Percentiles rank a stretch among this genome's conserved stretches.
These are phyloP conservation scores for Physaria fendleri DNA, from an alignment of 345 rosid species.

Conservation along the genomic window DNA sequence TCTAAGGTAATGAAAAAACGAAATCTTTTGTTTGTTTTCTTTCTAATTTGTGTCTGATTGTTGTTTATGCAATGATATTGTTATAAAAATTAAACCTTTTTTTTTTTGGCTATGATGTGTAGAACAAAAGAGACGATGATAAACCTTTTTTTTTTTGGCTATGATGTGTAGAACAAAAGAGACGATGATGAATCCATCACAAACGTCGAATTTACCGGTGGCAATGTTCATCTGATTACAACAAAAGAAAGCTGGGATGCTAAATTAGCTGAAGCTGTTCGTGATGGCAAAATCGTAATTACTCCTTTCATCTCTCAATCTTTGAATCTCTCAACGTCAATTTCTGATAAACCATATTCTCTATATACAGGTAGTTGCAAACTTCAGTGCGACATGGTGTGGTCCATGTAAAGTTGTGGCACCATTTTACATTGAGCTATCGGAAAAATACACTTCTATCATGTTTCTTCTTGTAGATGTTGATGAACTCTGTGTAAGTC, in stretches of 20 bases:
- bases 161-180: conserved; percentile 25
- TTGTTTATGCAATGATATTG: neutral
- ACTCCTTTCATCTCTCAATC: neutral
- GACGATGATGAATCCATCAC: conserved; percentile 42
- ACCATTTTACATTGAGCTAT: conserved; percentile 53
- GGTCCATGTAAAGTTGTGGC: conserved; percentile 78
- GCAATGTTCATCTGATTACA: conserved; percentile 52
- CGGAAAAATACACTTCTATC: conserved; percentile 59
- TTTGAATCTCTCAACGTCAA: neutral
- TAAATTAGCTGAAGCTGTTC: conserved; percentile 61
- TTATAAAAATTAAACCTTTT: too few relatives aligned
- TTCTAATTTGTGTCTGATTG: neutral
- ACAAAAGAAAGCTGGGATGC: conserved; percentile 69
- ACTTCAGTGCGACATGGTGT: conserved; percentile 91
- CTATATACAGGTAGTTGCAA: conserved; percentile 56
- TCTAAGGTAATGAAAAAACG: conserved; percentile 30
- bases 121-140: conserved; percentile 48
- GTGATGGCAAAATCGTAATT: conserved; percentile 58
- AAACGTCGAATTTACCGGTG: conserved; percentile 47
- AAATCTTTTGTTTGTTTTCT: neutral
- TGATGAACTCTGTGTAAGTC: conserved; percentile 73
- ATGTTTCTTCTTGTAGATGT: conserved; percentile 76
- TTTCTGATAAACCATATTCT: neutral
- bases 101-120: neutral
- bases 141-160: neutral